Percentiles rank a stretch among this genome's conserved stretches.
Conservation (phyloP, 768 basidiomycete species). For the Lactarius indigo region DNA sequence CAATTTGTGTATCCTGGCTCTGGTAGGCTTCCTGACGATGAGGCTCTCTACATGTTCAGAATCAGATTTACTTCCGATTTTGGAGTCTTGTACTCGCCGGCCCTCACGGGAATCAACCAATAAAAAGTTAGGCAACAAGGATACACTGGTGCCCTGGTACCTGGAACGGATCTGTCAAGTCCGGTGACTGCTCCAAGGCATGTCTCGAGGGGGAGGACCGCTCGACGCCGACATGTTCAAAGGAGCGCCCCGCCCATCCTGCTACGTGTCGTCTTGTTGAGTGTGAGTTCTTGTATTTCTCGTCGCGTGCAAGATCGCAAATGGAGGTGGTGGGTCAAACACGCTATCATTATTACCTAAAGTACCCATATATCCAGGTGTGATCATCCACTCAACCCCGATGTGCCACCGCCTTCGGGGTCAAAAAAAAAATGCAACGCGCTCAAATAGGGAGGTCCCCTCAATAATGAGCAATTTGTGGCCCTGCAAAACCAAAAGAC, state of each 20-base stretch:
- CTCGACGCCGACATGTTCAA: constrained; percentile 12
- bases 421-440: constrained; percentile 4
- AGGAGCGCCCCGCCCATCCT: constrained; percentile 4
- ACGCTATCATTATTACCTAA: constrained; percentile 21
- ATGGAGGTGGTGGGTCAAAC: constrained; percentile 19
- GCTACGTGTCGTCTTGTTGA: constrained; percentile 22
- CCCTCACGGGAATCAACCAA: not conserved
- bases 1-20: not conserved
- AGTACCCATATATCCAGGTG: constrained; percentile 4
- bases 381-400: constrained; percentile 11
- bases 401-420: constrained; percentile 9
- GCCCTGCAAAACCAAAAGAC: not conserved
- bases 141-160: constrained; percentile 13
- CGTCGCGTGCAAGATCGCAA: constrained; percentile 13
- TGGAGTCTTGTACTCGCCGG: not conserved
- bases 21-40: not conserved
- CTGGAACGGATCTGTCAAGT: constrained; percentile 18
- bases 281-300: constrained; percentile 5
- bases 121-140: not conserved
- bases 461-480: not conserved
- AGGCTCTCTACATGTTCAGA: not conserved
- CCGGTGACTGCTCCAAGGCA: constrained; percentile 11
- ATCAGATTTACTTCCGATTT: not conserved
- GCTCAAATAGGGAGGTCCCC: not conserved
- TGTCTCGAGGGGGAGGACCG: constrained; percentile 17